Conservation (phyloP, 2,329 filamentous ascomycete genomes). For the Grosmannia serpens region DNA sequence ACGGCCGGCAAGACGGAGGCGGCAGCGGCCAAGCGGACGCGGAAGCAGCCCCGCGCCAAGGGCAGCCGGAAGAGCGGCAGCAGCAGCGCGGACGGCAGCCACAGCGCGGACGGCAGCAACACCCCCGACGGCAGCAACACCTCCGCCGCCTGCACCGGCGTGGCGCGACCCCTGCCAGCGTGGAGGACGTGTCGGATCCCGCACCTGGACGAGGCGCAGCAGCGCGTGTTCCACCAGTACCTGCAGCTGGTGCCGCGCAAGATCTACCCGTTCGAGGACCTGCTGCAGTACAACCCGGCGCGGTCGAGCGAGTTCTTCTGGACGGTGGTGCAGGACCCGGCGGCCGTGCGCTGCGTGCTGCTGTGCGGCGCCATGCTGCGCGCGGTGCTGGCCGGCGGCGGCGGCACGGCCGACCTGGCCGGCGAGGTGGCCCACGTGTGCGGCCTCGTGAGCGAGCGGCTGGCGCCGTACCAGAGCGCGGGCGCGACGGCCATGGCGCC, state of each 20-base stretch:
- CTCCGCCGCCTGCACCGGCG: not conserved
- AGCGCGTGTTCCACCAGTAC: slow-evolving; percentile 18
- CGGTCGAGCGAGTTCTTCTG: slow-evolving; percentile 16
- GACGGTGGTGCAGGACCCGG: slow-evolving; percentile 15
- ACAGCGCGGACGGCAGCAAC: not conserved
- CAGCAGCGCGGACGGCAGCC: not conserved
- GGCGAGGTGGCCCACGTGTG: slow-evolving; percentile 12
- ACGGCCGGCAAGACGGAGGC: not conserved
- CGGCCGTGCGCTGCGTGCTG: slow-evolving; percentile 18
- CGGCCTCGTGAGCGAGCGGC: slow-evolving; percentile 12
- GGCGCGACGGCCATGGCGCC: no score
- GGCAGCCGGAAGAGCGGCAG: not conserved
- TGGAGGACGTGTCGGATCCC: slow-evolving; percentile 10
- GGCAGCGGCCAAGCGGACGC: not conserved
- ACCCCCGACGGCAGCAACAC: not conserved
- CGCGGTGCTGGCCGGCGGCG: slow-evolving; percentile 12
- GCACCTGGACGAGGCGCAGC: slow-evolving; percentile 15
- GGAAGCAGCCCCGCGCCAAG: not conserved
- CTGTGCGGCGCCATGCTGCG: slow-evolving; percentile 19
- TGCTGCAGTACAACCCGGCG: slow-evolving; percentile 20
- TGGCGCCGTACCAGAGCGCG: not conserved
- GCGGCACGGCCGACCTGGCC: slow-evolving; percentile 11
- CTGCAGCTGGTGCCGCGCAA: slow-evolving; percentile 18
- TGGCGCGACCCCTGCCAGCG: slow-evolving; percentile 2
- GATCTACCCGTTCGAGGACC: slow-evolving; percentile 21